Base-by-base conservation (phyloP, 225 moss, liverwort and hornwort genomes). In the Bryum argenteum region DNA sequence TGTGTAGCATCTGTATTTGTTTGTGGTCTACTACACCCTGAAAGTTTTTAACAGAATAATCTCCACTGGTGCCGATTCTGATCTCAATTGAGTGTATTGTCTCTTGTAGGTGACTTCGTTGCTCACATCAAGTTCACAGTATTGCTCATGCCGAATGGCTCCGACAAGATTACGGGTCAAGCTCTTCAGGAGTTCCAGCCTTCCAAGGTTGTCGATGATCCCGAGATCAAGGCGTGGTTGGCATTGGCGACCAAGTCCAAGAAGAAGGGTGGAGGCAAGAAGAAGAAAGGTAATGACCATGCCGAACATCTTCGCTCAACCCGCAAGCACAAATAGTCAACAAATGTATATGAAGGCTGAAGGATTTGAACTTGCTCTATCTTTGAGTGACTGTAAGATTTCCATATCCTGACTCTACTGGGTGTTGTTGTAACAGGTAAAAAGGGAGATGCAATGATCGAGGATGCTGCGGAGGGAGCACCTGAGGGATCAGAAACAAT, bases 261-360 rank as follows among this genome's bases (percentile, higher is more conserved):
- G 85, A 98, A 98, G 82, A 98, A 98, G 70, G 97, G 97, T 52
- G 97, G 97, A 63, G 97, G 97, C 69, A 98, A 94, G 90, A 98
- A 98, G 75, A 98, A 98, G 81, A 98, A 98, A 94, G 92, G 97
- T 94, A 54, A 72, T 22, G 15, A 14, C 56, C 52, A 13, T 6
- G 51, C 24, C 24, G n/a, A 26, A 48, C 40, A 33, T 33, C 33
- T 33, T 21, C 24, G 54, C 33, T 6, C 7, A 33, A 3, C 4
- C 33, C 33, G 33, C 5, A 33, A 33, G 33, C 33, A 33, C 2
- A 33, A 33, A 6, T 33, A 33, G 33, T 33, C 7, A 26, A 33
- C 19, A 23, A 7, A 45, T 24, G 44, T 45, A n/a, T 22, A 24
- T n/a, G 23, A 8, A 23, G 24, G 14, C 23, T 45, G 3, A 1